These are phyloP conservation scores for Sugiyamaella paludigena DNA, from an alignment of 1,139 yeast genomes.

Conservation along the genomic window DNA sequence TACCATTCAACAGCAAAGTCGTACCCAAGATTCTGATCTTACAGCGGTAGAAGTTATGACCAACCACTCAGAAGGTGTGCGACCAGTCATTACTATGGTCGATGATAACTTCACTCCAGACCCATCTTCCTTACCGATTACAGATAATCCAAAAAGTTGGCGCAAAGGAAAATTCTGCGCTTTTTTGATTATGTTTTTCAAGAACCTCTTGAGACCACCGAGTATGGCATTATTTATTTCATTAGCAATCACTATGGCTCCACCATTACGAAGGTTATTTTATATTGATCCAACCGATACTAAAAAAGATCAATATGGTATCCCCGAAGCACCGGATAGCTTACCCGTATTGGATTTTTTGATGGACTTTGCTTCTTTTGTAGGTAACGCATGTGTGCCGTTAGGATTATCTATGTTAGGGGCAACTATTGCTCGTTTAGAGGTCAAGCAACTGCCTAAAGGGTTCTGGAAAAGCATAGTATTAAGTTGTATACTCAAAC, in stretches of 20 bases:
- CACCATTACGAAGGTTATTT: constrained; percentile 81
- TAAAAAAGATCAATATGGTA: constrained; percentile 33
- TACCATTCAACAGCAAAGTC: too few relatives aligned
- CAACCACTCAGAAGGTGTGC: too few relatives aligned
- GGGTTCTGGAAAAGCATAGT: constrained; percentile 69
- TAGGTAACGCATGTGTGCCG: constrained; percentile 89
- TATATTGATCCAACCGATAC: constrained; percentile 15
- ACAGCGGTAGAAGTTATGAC: too few relatives aligned
- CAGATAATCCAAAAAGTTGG: too few relatives aligned
- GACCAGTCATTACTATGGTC: too few relatives aligned
- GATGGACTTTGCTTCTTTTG: constrained; percentile 73
- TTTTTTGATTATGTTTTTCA: constrained; percentile 40
- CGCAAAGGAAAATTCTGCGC: constrained; percentile 16
- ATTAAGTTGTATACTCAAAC: constrained; percentile 45
- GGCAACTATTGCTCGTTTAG: constrained; percentile 76
- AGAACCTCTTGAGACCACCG: constrained; percentile 68
- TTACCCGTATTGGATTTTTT: constrained; percentile 80
- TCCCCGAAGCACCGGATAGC: constrained; percentile 72
- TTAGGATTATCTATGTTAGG: constrained; percentile 78
- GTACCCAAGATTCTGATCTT: too few relatives aligned
- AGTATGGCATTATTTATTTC: constrained; percentile 63
- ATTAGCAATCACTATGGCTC: constrained; percentile 71
- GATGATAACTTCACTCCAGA: too few relatives aligned
- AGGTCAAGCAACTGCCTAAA: constrained; percentile 55
- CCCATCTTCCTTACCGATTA: too few relatives aligned